Percentiles rank a stretch among this genome's conserved stretches.
phyloP scores from a whole-genome alignment of 208 protist species.

The Trypanosoma lewisi region DNA sequence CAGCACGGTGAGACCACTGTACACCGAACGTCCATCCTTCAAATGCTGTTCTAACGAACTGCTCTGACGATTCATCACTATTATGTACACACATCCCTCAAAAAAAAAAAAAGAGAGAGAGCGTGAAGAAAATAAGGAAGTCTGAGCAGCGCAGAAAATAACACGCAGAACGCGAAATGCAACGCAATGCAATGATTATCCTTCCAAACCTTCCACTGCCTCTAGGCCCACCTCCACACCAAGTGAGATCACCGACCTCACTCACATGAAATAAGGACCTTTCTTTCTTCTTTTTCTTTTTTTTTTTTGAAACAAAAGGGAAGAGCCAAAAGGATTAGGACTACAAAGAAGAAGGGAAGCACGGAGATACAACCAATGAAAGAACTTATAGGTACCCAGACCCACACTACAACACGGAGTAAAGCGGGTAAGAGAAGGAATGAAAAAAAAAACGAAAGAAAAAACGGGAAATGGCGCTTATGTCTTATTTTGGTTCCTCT shows the following conservation, averaged over 20 bases:
- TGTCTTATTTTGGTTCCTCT: too few relatives aligned
- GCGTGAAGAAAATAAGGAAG: conserved; percentile 6
- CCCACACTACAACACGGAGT: background rate
- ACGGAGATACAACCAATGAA: background rate
- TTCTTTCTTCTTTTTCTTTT: too few relatives aligned
- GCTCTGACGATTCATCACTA: background rate
- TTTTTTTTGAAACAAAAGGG: background rate
- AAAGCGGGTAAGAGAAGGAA: background rate
- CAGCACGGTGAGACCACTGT: conserved; percentile 7
- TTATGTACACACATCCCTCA: background rate
- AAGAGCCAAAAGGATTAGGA: background rate
- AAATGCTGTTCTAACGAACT: conserved; percentile 20
- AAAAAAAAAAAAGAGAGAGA: conserved; percentile 18
- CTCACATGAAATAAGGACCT: too few relatives aligned
- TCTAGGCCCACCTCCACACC: background rate
- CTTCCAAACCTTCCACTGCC: background rate
- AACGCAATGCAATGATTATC: too few relatives aligned
- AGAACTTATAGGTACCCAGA: too few relatives aligned
- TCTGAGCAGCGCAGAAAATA: background rate
- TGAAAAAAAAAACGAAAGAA: background rate
- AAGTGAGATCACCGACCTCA: too few relatives aligned
- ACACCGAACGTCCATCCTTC: conserved; percentile 17
- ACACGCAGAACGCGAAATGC: background rate
- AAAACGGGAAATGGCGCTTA: too few relatives aligned
- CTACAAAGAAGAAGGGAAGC: background rate